Evolutionary conservation across 1,139 yeast genomes (phyloP), one percentile per base, ranked within the genome.

Genomic region (Debaryomycetaceae sp.): DNA sequence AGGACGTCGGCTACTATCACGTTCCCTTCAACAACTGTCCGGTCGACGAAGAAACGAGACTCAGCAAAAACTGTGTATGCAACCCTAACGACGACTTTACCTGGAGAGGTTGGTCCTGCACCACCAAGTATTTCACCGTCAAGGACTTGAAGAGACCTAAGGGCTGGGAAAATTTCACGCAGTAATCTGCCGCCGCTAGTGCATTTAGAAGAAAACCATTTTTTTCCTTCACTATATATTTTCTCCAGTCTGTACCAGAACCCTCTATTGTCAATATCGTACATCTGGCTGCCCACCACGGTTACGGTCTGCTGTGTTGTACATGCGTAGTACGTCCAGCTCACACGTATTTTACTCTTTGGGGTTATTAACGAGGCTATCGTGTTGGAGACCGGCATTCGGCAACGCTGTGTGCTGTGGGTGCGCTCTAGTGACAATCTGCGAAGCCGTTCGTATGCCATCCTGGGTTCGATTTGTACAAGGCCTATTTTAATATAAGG

Each of bases 81-180:
- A 68, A 84, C 55, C 90, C 91, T 14, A 62, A 66, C 5, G 75
- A 84, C 20, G 96, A 89, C 68, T 87, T 90, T 68, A 84, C 96
- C 40, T 90, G 91, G 88, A 80, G 80, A 60, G 88, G 85, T 36
- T 91, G 87, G 70, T 85, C 95, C 11, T 91, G 97, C 72, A 85
- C 93, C 34, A 73, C 83, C 51, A 78, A 83, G 60, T 91, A 75
- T 72, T 87, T 79, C 70, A 76, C 78, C 42, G 72, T 83, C 49
- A 77, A 78, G 62, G 79, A 79, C 47, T 65, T 83, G 54, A 72
- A 76, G 49, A 83, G 86, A 62, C 95, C 95, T 47, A 68, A 68
- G 48, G 91, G 89, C 38, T 89, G 96, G 96, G 83, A 81, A 57
- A 70, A 78, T 56, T 80, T 72, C 50, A 61, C 78, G 46, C 56